Base-by-base conservation (phyloP, 2,329 filamentous ascomycete genomes). In the Cadophora luteo-olivacea region DNA sequence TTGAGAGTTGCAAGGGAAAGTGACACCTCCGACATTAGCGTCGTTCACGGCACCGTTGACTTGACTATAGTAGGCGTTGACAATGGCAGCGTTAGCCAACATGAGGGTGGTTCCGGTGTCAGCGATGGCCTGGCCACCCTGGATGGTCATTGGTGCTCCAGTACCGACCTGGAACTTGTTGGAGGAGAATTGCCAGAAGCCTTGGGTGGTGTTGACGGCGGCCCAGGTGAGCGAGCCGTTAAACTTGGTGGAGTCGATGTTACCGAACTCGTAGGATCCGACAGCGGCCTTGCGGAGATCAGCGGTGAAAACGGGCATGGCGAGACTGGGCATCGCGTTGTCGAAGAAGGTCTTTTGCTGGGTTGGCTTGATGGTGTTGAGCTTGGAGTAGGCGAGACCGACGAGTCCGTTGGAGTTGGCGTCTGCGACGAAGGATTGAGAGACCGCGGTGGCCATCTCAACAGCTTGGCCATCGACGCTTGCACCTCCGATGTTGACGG, bases 281-380 rank as follows among this genome's bases (percentile, higher is more conserved):
- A 80, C 75, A 8, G 76, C 72, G 69, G 81, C 80, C 64, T 83
- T 80, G 76, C 84, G 84, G 67, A 88, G 80, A 69, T 82, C 80
- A 55, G 84, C 86, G 11, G 87, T 86, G 78, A 90, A 90, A 51
- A 91, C 77, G 12, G 84, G 85, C 90, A 87, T 55, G n/a, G 72
- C 69, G 32, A 79, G 77, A 48, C 65, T 67, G n/a, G 72, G 49
- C 57, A 75, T 69, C 51, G 72, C 75, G 70, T 78, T 79, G 65
- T 78, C 77, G 66, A 79, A 79, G 72, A 78, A 79, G 32, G 78
- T 79, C 70, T 78, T 78, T 69, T 78, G 76, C 24, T 74, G 70
- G 24, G 70, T 64, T 12, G 78, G 78, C 71, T 76, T 73, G 63
- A 79, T 74, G 32, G 77, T 79, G 69, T 79, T 79, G 51, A 78